Evolutionary conservation across 805 yeast genomes (phyloP).

Genomic region (Clavispora vitiphila): DNA sequence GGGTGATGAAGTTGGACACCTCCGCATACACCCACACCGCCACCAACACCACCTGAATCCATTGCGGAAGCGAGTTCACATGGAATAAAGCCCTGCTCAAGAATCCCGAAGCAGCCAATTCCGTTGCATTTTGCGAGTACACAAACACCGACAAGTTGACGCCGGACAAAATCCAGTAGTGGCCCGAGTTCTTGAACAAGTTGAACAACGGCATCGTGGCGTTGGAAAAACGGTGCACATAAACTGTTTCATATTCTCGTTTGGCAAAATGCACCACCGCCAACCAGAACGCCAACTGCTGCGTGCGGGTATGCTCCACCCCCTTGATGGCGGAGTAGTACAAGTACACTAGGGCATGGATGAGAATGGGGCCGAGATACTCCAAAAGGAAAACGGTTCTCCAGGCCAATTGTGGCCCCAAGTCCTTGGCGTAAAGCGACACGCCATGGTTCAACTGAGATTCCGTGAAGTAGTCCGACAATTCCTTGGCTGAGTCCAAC

Average conservation of each 20-base stretch:
- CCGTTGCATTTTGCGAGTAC: conserved; percentile 25
- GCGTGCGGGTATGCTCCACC: conserved; percentile 40
- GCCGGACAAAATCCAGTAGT: conserved; percentile 93
- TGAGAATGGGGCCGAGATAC: conserved; percentile 81
- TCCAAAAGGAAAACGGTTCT: conserved; percentile 83
- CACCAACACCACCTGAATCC: conserved; percentile 27
- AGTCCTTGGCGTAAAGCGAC: conserved; percentile 68
- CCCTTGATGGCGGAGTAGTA: conserved; percentile 7
- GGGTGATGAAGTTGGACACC: conserved; percentile 67
- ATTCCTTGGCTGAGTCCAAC: conserved; percentile 38
- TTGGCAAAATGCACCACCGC: conserved; percentile 74
- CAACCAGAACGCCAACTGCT: conserved; percentile 48
- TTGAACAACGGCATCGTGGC: conserved; percentile 91
- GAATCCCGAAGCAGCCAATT: conserved; percentile 12
- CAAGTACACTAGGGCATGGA: conserved; percentile 67
- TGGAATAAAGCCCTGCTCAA: conserved; percentile 35
- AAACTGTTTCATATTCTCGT: conserved; percentile 83
- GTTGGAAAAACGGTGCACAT: conserved; percentile 78
- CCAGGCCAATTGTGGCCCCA: conserved; percentile 94
- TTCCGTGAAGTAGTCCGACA: conserved; percentile 28
- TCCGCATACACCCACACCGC: conserved; percentile 57
- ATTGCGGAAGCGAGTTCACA: conserved; percentile 36
- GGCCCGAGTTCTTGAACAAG: conserved; percentile 82
- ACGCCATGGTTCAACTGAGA: conserved; percentile 39
- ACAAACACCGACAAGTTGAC: conserved; percentile 45